A percentile compares a stretch with the other conserved stretches of the same genome.
These are phyloP conservation scores for Rhexocercosporidium sp. DNA, from an alignment of 2,329 filamentous ascomycete genomes.

Conservation along the genomic window DNA sequence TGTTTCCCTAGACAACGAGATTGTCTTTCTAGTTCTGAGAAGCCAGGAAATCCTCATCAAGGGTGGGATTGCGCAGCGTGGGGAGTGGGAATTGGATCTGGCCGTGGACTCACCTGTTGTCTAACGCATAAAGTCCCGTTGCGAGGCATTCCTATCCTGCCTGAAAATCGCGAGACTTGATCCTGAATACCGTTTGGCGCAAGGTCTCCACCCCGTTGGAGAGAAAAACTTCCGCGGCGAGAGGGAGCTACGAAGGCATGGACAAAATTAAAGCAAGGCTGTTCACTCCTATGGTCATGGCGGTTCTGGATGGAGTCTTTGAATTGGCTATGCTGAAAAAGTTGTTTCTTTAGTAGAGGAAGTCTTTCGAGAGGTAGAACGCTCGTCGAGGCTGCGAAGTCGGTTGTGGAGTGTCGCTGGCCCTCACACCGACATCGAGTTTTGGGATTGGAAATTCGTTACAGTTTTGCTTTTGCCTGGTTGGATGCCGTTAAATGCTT, in stretches of 20 bases:
- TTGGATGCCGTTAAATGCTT: too few relatives aligned
- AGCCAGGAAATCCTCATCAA: slow-evolving; percentile 16
- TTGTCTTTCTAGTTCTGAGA: slow-evolving; percentile 19
- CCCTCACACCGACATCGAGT: too few relatives aligned
- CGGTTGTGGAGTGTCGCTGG: background rate
- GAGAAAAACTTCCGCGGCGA: slow-evolving; percentile 11
- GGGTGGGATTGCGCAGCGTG: slow-evolving; percentile 12
- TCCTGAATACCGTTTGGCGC: slow-evolving; percentile 11
- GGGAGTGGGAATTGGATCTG: slow-evolving; percentile 14
- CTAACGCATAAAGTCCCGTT: slow-evolving; percentile 1
- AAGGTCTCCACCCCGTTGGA: slow-evolving; percentile 6
- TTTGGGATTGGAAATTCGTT: too few relatives aligned
- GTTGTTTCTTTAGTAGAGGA: slow-evolving; percentile 4
- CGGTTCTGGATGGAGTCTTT: slow-evolving; percentile 15
- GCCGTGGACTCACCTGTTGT: slow-evolving; percentile 14
- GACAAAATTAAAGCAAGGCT: slow-evolving; percentile 2
- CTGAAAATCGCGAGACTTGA: slow-evolving; percentile 12
- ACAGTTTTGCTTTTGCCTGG: too few relatives aligned
- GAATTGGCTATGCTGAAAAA: slow-evolving; percentile 16
- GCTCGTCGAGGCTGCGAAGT: background rate
- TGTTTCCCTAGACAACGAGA: slow-evolving; percentile 7
- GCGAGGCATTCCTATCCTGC: slow-evolving; percentile 10
- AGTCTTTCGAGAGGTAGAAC: background rate
- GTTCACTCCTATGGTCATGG: slow-evolving; percentile 19
- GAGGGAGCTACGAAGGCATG: background rate